These are phyloP conservation scores for Dicorynia guianensis DNA, from an alignment of 306 rosid species.

Conservation along the genomic window DNA sequence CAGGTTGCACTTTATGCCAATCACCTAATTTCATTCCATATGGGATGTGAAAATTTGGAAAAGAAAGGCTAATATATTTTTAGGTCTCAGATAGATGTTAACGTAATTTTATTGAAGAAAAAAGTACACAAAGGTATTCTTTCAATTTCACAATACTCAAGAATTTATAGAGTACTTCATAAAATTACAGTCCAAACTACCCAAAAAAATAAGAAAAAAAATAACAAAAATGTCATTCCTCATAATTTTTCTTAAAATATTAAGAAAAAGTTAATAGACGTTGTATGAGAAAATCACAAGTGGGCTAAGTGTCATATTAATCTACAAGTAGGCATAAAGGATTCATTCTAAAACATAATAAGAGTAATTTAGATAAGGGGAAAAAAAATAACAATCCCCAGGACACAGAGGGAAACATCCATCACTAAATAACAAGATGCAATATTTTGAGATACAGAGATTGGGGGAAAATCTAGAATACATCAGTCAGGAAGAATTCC, in stretches of 20 bases:
- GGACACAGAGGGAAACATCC: too few species aligned
- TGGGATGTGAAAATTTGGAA: not conserved
- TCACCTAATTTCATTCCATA: constrained; percentile 9
- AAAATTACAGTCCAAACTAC: not conserved
- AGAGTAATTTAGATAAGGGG: not conserved
- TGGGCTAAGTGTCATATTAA: not conserved
- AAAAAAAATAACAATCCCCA: not conserved
- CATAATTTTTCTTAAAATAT: not conserved
- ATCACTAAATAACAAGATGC: too few species aligned
- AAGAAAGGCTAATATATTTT: not conserved
- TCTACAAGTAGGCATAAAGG: constrained; percentile 1
- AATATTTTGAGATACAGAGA: too few species aligned
- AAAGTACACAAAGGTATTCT: too few species aligned
- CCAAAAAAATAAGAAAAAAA: not conserved
- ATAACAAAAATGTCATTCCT: not conserved
- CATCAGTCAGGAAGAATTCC: too few species aligned
- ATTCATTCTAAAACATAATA: too few species aligned
- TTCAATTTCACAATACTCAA: not conserved
- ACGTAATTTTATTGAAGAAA: not conserved
- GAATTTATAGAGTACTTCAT: not conserved
- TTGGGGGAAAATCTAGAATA: too few species aligned
- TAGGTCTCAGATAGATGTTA: constrained; percentile 24
- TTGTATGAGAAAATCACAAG: not conserved
- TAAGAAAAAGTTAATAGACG: not conserved
- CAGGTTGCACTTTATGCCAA: constrained; percentile 17